Percentiles rank a stretch among this genome's conserved stretches.
phyloP scores from a whole-genome alignment of 129 eudicot species.

The Centrapalus pauciflorus region DNA sequence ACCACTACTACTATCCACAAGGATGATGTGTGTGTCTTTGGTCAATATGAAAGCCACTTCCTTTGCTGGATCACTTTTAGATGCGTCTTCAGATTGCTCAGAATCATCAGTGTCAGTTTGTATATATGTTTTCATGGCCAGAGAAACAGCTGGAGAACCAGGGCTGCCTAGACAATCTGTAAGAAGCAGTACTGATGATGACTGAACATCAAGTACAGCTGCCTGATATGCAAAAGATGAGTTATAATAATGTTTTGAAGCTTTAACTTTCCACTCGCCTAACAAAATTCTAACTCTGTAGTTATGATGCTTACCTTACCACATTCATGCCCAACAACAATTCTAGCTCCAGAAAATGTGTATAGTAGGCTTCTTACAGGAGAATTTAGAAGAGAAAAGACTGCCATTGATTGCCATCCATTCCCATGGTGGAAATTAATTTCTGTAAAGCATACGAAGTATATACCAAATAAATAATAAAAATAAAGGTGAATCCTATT shows the following conservation, averaged over 20 bases:
- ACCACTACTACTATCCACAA: conserved; percentile 60
- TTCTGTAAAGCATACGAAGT: conserved; percentile 40
- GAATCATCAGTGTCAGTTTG: conserved; percentile 18
- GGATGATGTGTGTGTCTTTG: conserved; percentile 47
- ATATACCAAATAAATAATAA: neutral
- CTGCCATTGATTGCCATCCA: conserved; percentile 45
- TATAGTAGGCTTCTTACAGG: conserved; percentile 59
- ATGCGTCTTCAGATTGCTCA: conserved; percentile 35
- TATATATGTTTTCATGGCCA: conserved; percentile 38
- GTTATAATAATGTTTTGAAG: conserved; percentile 7
- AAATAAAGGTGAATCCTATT: neutral
- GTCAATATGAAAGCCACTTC: conserved; percentile 62
- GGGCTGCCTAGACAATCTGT: conserved; percentile 48
- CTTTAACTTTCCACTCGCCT: neutral
- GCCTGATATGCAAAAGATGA: conserved; percentile 45
- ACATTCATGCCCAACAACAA: conserved; percentile 71
- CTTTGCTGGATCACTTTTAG: conserved; percentile 26
- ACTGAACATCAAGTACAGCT: conserved; percentile 61
- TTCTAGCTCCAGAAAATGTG: conserved; percentile 59
- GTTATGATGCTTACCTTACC: conserved; percentile 56
- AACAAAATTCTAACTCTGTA: neutral
- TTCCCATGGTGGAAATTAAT: conserved; percentile 34
- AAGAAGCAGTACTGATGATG: conserved; percentile 57
- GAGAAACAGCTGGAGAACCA: conserved; percentile 45
- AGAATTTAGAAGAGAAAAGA: conserved; percentile 60